phyloP scores from a whole-genome alignment of 805 yeast genomes.

The Myxozyma geophila region DNA sequence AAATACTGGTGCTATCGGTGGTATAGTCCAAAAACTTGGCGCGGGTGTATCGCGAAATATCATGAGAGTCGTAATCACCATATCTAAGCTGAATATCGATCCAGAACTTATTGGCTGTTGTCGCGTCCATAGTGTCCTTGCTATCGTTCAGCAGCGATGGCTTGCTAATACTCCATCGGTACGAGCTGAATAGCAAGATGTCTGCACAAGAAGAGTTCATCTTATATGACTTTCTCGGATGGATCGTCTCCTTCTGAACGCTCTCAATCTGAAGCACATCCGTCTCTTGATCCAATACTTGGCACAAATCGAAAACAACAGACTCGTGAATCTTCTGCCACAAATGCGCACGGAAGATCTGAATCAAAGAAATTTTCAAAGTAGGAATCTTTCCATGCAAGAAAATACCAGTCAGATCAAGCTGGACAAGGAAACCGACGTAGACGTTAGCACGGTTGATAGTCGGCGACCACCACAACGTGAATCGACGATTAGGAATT shows the following conservation, averaged over 20 bases:
- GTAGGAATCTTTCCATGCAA: conserved; percentile 98
- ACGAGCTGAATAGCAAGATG: conserved; percentile 71
- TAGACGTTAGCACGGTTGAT: conserved; percentile 97
- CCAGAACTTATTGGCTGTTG: conserved; percentile 76
- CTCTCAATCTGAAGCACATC: conserved; percentile 80
- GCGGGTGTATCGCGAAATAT: conserved; percentile 88
- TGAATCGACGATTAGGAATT: conserved; percentile 95
- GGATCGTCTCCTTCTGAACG: conserved; percentile 90
- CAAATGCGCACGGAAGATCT: conserved; percentile 94
- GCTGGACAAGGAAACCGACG: conserved; percentile 94
- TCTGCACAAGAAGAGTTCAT: conserved; percentile 97
- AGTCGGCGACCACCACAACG: conserved; percentile 99
- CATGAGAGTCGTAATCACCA: conserved; percentile 98
- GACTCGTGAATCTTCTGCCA: conserved; percentile 99
- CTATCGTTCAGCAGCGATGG: conserved; percentile 81
- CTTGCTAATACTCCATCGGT: conserved; percentile 74
- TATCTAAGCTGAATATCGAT: conserved; percentile 91
- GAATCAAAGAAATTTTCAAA: conserved; percentile 89
- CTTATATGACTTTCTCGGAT: conserved; percentile 95
- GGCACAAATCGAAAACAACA: conserved; percentile 89
- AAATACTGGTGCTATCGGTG: conserved; percentile 77
- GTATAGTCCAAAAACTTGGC: conserved; percentile 94
- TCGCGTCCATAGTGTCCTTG: conserved; percentile 64
- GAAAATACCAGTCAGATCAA: conserved; percentile 95
- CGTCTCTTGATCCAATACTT: conserved; percentile 84